phyloP scores from a whole-genome alignment of 139 green algal species.

The Parachlorella kessleri region DNA sequence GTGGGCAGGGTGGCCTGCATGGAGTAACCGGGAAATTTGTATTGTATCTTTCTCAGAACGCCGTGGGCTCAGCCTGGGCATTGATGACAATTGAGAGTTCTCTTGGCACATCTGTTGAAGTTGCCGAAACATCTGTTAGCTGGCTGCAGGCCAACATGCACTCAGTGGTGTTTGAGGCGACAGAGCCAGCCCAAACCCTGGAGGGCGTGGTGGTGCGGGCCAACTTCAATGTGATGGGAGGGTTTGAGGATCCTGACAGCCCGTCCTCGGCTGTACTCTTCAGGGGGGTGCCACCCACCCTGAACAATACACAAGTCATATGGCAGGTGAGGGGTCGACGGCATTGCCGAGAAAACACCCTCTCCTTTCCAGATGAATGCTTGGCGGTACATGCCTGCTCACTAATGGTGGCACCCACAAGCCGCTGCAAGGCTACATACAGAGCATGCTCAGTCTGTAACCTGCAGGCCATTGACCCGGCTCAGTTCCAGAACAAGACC shows the following conservation, averaged over 20 bases:
- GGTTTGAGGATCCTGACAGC: neutral
- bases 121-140: neutral
- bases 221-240: constrained; percentile 13
- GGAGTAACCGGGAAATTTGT: neutral
- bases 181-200: neutral
- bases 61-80: neutral
- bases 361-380: neutral
- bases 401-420: neutral
- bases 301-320: constrained; percentile 2
- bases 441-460: too few relatives aligned
- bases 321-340: neutral
- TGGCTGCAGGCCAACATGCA: constrained; percentile 7
- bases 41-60: neutral
- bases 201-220: neutral
- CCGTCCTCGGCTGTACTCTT: neutral
- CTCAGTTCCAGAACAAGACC: constrained; percentile 5
- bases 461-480: constrained; percentile 14
- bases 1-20: neutral
- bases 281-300: neutral
- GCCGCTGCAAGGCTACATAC: neutral
- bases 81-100: neutral
- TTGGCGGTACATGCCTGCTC: neutral
- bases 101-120: neutral
- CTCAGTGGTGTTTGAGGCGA: neutral
- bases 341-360: too few relatives aligned